Evolutionary conservation across 768 basidiomycete species (phyloP).

Genomic region (Sarcomyxa edulis): DNA sequence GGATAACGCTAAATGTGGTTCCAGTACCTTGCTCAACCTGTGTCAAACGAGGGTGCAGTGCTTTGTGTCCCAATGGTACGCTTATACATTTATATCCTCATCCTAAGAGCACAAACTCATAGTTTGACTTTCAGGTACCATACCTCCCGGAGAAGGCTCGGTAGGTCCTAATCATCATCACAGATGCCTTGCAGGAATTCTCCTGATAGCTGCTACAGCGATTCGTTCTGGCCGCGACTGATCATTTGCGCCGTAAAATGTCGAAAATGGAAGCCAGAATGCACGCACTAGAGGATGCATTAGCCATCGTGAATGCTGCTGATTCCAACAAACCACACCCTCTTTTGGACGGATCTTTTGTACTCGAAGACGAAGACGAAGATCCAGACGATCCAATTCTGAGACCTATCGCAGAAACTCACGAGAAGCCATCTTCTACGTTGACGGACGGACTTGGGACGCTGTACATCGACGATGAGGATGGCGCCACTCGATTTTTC

Average conservation of each 20-base stretch:
- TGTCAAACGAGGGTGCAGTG: conserved; percentile 44
- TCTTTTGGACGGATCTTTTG: conserved; percentile 22
- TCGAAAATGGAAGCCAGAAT: conserved; percentile 42
- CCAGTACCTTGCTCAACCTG: conserved; percentile 42
- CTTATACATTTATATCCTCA: background rate
- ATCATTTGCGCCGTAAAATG: conserved; percentile 45
- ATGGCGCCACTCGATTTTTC: conserved; percentile 36
- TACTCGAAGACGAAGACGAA: conserved; percentile 27
- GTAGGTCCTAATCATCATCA: conserved; percentile 19
- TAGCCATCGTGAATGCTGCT: conserved; percentile 39
- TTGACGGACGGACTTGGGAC: conserved; percentile 35
- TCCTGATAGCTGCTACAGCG: conserved; percentile 16
- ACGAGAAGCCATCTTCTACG: conserved; percentile 15
- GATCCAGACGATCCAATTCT: conserved; percentile 16
- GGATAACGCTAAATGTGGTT: conserved; percentile 7
- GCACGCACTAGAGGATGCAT: conserved; percentile 49
- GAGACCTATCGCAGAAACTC: conserved; percentile 22
- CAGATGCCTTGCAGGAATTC: conserved; percentile 1
- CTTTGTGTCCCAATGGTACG: conserved; percentile 48
- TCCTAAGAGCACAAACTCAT: background rate
- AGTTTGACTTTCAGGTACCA: conserved; percentile 31
- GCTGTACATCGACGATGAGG: conserved; percentile 32
- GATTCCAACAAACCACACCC: conserved; percentile 36
- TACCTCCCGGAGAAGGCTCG: conserved; percentile 51
- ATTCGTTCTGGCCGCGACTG: conserved; percentile 48